Evolutionary conservation across 331 rosid species (phyloP), one percentile per base, ranked within the genome.

Genomic region (Quercus phellos): DNA sequence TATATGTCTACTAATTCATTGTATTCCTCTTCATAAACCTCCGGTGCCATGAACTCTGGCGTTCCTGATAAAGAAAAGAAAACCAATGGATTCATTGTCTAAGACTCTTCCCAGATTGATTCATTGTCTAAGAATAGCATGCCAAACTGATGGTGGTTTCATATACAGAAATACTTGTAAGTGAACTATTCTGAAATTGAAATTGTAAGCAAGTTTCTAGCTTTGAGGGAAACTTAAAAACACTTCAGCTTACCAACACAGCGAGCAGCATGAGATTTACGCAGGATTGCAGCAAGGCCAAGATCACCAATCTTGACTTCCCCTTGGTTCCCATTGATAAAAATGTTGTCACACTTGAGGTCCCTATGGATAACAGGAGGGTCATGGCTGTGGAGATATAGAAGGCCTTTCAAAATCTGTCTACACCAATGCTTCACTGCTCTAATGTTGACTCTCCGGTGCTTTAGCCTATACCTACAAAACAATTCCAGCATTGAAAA

Each of bases 41-140:
- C 99, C 0, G 99, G 99, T 61, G 99, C 99, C 99, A 96, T 96
- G 77, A 96, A 96, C 78, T 96, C 99, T 11, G 99, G 99, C 34
- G 99, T 96, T 86, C 99, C 99, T 95, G 86, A 79, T 54, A 42
- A 60, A 74, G 29, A 55, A 46, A 21, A 50, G 51, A 56, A 35
- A 75, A 84, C 43, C 43, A 29, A 42, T 51, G 46, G 54, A 63
- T 22, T 24, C 26, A 24, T 24, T 24, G 26, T 24, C 26, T 14
- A 67, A 55, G 51, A 61, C 73, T 70, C 51, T 4, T 7, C 55
- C 32, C 26, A 67, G 38, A 22, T n/a, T 11, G n/a, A 71, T 51
- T 51, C 11, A 21, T 26, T 38, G 30, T 83, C 72, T 61, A 70
- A 8, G 38, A 1, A 7, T n/a, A 60, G 55, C 22, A 78, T 32